Percentiles rank a stretch among this genome's conserved stretches.
Conservation (phyloP, 108 stramenopile genomes). For the Aurantiochytrium sp. region DNA sequence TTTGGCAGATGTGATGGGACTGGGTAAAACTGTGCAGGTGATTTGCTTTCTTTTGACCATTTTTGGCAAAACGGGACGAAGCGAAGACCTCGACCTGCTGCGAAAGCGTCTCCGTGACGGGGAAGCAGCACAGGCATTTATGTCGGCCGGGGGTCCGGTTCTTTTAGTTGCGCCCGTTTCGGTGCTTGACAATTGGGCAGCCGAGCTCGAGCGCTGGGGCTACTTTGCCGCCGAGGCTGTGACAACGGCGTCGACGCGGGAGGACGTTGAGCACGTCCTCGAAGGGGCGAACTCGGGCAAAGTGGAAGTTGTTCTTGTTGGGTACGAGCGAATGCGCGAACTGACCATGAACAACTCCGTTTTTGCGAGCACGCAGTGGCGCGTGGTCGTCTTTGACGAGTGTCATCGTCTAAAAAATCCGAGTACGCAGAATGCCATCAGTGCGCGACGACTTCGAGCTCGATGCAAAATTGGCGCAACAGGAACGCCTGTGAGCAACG, state of each 20-base stretch:
- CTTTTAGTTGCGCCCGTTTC: background rate
- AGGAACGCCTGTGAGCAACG: constrained; percentile 4
- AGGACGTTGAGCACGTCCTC: background rate
- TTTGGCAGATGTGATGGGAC: constrained; percentile 24
- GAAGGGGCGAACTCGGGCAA: background rate
- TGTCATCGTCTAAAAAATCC: constrained; percentile 6
- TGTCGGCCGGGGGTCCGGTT: background rate
- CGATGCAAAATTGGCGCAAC: background rate
- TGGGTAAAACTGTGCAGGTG: constrained; percentile 21
- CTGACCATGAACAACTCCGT: background rate
- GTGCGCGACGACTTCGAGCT: background rate
- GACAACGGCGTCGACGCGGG: background rate
- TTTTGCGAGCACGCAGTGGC: background rate
- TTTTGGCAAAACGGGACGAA: background rate
- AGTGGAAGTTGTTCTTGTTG: background rate
- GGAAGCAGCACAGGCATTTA: background rate
- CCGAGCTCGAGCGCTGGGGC: constrained; percentile 10
- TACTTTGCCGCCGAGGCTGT: background rate
- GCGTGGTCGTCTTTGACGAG: constrained; percentile 17
- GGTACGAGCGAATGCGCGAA: background rate
- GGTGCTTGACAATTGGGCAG: background rate
- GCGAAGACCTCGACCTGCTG: background rate
- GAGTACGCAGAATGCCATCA: background rate
- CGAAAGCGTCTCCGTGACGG: background rate
- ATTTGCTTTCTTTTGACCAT: background rate